These are phyloP conservation scores for Candida coquimbonensis DNA, from an alignment of 805 yeast genomes.

Conservation along the genomic window DNA sequence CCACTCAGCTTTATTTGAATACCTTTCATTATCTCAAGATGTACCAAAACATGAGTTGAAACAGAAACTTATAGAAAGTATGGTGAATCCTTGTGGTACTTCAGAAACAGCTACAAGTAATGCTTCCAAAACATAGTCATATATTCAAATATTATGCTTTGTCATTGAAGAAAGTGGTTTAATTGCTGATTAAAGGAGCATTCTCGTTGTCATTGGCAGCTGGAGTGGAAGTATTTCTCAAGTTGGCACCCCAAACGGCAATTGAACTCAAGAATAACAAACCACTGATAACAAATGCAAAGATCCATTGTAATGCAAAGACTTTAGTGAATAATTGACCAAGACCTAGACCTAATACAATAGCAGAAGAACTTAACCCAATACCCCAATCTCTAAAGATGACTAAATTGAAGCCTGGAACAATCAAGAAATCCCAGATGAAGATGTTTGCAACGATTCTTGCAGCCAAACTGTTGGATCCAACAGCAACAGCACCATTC, in stretches of 20 bases:
- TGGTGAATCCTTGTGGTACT: conserved; percentile 28
- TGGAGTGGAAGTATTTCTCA: conserved; percentile 1
- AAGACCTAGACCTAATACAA: conserved; percentile 60
- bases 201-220: conserved; percentile 18
- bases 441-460: conserved; percentile 65
- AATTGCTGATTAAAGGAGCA: conserved; percentile 31
- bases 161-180: no score
- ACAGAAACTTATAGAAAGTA: conserved; percentile 31
- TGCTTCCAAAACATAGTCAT: background rate
- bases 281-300: conserved; percentile 63
- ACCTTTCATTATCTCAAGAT: conserved; percentile 45
- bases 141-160: background rate
- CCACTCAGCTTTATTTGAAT: conserved; percentile 47
- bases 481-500: conserved; percentile 69
- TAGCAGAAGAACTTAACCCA: conserved; percentile 50
- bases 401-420: conserved; percentile 52
- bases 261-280: conserved; percentile 45
- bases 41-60: conserved; percentile 32
- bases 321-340: conserved; percentile 63
- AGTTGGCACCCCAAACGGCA: conserved; percentile 36
- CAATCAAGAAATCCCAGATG: conserved; percentile 70
- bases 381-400: conserved; percentile 65
- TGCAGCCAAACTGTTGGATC: conserved; percentile 45
- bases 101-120: conserved; percentile 16
- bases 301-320: conserved; percentile 81